These are phyloP conservation scores for Hypoxylon sp. DNA, from an alignment of 2,329 filamentous ascomycete species.

Conservation along the genomic window DNA sequence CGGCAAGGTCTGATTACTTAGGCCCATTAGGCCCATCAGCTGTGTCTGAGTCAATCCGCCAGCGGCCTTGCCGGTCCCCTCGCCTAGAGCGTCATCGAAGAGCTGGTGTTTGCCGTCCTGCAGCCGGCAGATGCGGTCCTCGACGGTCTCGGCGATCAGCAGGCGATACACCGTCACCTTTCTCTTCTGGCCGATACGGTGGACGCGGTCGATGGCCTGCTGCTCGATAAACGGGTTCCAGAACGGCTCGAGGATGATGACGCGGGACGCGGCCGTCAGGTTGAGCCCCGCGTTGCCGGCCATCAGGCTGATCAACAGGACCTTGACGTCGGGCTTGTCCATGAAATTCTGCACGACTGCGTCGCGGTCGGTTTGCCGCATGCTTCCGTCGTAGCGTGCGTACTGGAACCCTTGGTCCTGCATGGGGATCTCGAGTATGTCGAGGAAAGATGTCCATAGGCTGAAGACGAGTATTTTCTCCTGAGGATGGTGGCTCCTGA, in stretches of 20 bases:
- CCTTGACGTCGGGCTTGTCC: conserved; percentile 45
- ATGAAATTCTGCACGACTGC: conserved; percentile 51
- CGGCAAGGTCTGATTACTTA: conserved; percentile 1
- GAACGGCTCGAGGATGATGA: conserved; percentile 83
- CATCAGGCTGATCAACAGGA: conserved; percentile 82
- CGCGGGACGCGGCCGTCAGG: conserved; percentile 77
- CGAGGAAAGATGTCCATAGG: conserved; percentile 56
- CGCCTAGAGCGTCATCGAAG: conserved; percentile 60
- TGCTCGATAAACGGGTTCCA: conserved; percentile 86
- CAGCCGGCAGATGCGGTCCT: conserved; percentile 78
- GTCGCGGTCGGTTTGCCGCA: conserved; percentile 48
- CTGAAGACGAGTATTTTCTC: conserved; percentile 56
- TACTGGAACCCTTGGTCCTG: conserved; percentile 49
- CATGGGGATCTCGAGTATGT: conserved; percentile 54
- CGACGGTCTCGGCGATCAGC: conserved; percentile 76
- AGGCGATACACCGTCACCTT: conserved; percentile 78
- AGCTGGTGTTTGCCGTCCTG: conserved; percentile 78
- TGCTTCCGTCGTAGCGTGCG: conserved; percentile 54
- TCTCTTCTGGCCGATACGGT: conserved; percentile 78
- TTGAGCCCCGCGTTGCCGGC: conserved; percentile 83
- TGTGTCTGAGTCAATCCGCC: conserved; percentile 35
- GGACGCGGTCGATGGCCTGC: conserved; percentile 82
- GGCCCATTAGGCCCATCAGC: conserved; percentile 44
- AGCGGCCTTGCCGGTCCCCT: conserved; percentile 41
- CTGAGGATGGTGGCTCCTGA: conserved; percentile 46